Evolutionary conservation across 2,329 filamentous ascomycete species (phyloP).

Genomic region (Colletotrichum lupini): DNA sequence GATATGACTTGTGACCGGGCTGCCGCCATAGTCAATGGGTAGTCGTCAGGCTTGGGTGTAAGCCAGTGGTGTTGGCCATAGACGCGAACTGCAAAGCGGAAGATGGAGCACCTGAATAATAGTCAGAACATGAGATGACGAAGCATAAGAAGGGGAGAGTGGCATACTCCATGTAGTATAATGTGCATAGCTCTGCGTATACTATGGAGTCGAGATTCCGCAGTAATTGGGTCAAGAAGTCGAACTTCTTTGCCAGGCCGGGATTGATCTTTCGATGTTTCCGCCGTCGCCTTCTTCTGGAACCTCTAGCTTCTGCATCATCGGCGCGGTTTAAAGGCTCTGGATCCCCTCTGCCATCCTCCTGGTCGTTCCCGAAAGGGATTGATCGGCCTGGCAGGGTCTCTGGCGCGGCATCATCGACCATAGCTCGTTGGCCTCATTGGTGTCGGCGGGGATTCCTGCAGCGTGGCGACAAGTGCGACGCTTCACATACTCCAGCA

Average conservation of each 20-base stretch:
- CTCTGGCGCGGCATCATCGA: slow-evolving; percentile 60
- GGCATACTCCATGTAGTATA: slow-evolving; percentile 78
- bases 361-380: slow-evolving; percentile 36
- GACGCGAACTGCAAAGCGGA: slow-evolving; percentile 69
- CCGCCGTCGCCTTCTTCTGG: slow-evolving; percentile 46
- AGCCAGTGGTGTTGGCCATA: slow-evolving; percentile 72
- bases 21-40: slow-evolving; percentile 66
- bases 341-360: slow-evolving; percentile 30
- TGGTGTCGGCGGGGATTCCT: slow-evolving; percentile 31
- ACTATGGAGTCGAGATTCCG: slow-evolving; percentile 71
- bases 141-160: not conserved
- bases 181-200: slow-evolving; percentile 71
- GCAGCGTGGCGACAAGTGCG: slow-evolving; percentile 10
- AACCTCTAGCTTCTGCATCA: slow-evolving; percentile 37
- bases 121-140: slow-evolving; percentile 32
- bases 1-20: slow-evolving; percentile 67
- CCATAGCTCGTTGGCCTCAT: slow-evolving; percentile 57
- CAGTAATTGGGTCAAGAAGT: slow-evolving; percentile 70
- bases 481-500: slow-evolving; percentile 29
- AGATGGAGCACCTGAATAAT: slow-evolving; percentile 68
- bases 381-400: slow-evolving; percentile 48
- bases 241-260: slow-evolving; percentile 66
- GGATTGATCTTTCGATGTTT: slow-evolving; percentile 52
- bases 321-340: slow-evolving; percentile 14
- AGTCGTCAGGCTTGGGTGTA: slow-evolving; percentile 69